A percentile compares a stretch with the other conserved stretches of the same genome.
Conservation (phyloP, 2,329 filamentous ascomycete genomes). For the Neocatenulostroma microsporum region DNA sequence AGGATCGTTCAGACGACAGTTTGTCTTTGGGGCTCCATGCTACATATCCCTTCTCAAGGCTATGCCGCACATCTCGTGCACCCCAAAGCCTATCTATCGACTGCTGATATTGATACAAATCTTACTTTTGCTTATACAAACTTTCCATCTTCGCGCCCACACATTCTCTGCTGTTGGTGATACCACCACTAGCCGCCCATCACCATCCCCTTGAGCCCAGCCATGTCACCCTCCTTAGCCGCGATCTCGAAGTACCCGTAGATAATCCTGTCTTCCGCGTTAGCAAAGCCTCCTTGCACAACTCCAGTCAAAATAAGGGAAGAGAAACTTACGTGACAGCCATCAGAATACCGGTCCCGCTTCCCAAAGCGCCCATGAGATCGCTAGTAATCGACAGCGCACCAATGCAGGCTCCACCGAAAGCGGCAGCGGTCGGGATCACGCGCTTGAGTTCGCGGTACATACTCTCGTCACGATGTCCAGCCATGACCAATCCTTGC, state of each 20-base stretch:
- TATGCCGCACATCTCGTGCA: no score
- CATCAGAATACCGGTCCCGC: conserved; percentile 93
- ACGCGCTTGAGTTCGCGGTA: conserved; percentile 99
- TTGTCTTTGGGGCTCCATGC: no score
- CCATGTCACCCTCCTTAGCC: conserved; percentile 94
- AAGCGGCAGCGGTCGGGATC: conserved; percentile 94
- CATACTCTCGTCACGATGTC: conserved; percentile 99
- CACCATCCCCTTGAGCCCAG: conserved; percentile 63
- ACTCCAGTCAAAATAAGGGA: background rate
- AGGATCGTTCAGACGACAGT: no score
- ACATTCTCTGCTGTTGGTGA: no score
- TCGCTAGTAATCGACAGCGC: conserved; percentile 92
- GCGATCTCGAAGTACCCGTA: conserved; percentile 93
- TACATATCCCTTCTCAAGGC: no score
- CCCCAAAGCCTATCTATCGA: no score
- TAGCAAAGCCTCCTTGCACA: no score
- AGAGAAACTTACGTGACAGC: conserved; percentile 95
- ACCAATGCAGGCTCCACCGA: conserved; percentile 98
- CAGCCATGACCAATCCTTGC: conserved; percentile 98
- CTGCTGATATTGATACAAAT: no score
- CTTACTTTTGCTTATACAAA: no score
- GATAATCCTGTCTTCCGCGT: conserved; percentile 5
- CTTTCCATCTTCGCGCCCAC: no score
- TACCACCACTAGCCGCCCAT: conserved; percentile 54
- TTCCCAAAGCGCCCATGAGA: conserved; percentile 89